Percentiles rank a stretch among this genome's conserved stretches.
Conservation (phyloP, 257 asterid species). For the Anisodus tanguticus region DNA sequence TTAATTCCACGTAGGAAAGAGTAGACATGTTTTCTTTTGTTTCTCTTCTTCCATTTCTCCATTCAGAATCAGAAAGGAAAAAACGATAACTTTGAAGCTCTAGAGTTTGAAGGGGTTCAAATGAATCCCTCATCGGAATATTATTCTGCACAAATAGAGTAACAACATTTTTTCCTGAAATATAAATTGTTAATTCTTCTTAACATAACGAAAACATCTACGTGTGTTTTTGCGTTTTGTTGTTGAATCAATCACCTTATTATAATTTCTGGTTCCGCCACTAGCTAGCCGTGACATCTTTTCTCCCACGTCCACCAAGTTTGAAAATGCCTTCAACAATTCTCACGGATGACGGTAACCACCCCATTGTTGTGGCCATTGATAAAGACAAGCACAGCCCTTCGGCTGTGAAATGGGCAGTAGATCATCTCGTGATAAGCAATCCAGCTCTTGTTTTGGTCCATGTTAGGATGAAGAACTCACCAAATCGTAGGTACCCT, state of each 20-base stretch:
- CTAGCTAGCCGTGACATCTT: neutral
- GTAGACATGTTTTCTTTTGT: neutral
- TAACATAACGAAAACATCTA: neutral
- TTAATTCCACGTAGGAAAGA: conserved; percentile 25
- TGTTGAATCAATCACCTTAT: neutral
- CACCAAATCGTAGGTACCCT: conserved; percentile 57
- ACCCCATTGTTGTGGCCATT: conserved; percentile 59
- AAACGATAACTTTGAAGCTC: neutral
- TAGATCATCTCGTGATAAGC: conserved; percentile 51
- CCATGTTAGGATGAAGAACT: conserved; percentile 54
- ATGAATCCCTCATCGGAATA: conserved; percentile 10
- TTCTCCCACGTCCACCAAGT: neutral
- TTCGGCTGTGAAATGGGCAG: conserved; percentile 65
- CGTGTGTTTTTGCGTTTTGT: too few relatives aligned
- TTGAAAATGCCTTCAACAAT: conserved; percentile 24
- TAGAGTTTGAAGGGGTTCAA: neutral
- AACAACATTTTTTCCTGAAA: neutral
- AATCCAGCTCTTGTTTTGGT: conserved; percentile 47
- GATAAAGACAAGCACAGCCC: conserved; percentile 64
- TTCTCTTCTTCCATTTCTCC: neutral
- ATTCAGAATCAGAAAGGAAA: neutral
- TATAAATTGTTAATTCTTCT: neutral
- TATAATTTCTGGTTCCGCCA: neutral
- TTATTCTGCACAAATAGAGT: conserved; percentile 1
- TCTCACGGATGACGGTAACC: neutral